These are phyloP conservation scores for Comarum palustre DNA, from an alignment of 306 rosid species.

Conservation along the genomic window DNA sequence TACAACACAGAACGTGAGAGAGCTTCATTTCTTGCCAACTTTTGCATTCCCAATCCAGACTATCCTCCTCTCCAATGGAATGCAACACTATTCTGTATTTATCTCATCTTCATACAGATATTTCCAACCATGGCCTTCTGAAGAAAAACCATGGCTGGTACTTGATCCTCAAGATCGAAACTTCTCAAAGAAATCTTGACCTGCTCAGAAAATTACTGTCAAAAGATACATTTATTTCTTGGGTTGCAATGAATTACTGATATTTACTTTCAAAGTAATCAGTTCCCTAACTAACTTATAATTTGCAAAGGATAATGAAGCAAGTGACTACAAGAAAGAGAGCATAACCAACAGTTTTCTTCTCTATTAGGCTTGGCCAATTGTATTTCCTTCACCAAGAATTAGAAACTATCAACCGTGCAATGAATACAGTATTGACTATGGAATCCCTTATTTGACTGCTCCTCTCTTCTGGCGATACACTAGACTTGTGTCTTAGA, in stretches of 20 bases:
- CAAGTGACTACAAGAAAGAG: background rate
- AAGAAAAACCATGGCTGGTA: background rate
- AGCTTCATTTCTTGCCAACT: background rate
- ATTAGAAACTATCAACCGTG: background rate
- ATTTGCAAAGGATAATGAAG: background rate
- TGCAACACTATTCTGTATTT: background rate
- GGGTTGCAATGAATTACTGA: background rate
- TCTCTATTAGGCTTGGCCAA: too few species aligned
- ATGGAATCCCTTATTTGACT: background rate
- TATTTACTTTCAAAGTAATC: background rate
- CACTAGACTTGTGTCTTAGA: background rate
- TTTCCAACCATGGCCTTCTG: too few species aligned
- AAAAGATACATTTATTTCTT: background rate
- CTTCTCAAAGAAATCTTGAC: background rate
- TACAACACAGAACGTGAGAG: background rate
- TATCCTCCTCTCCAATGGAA: background rate
- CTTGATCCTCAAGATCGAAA: background rate
- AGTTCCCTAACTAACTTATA: background rate
- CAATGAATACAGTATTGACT: background rate
- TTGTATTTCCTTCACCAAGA: too few species aligned
- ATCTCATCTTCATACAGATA: background rate
- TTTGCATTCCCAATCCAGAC: background rate
- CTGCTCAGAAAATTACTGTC: background rate
- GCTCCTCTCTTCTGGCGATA: background rate
- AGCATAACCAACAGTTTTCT: background rate